Conservation (phyloP, 179 eudicot genomes). For the Actinidia chinensis region DNA sequence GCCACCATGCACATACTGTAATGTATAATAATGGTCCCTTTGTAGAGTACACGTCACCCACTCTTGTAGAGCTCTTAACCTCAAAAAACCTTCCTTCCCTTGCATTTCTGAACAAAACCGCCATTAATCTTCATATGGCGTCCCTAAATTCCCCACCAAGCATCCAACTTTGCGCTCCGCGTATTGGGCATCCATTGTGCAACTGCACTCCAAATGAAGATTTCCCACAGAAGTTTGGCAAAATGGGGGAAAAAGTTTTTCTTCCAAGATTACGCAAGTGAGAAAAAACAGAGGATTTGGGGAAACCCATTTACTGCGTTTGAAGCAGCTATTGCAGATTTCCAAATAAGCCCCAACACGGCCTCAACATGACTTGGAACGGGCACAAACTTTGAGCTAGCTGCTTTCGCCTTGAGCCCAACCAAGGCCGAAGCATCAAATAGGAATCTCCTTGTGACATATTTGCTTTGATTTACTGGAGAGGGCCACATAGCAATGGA, state of each 20-base stretch:
- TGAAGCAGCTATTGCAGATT: slow-evolving; percentile 27
- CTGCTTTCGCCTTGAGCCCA: slow-evolving; percentile 11
- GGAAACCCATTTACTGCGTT: background rate
- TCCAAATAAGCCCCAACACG: slow-evolving; percentile 26
- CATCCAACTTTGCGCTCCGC: background rate
- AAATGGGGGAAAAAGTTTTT: slow-evolving; percentile 8
- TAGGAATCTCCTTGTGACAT: slow-evolving; percentile 18
- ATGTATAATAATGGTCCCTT: slow-evolving; percentile 5
- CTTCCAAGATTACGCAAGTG: slow-evolving; percentile 20
- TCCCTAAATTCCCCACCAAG: slow-evolving; percentile 8
- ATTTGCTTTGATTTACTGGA: background rate
- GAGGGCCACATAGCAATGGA: slow-evolving; percentile 17
- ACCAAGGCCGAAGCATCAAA: slow-evolving; percentile 10
- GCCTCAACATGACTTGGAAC: slow-evolving; percentile 17
- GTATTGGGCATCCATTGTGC: slow-evolving; percentile 1
- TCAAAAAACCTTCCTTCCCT: slow-evolving; percentile 16
- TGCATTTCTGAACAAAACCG: slow-evolving; percentile 18
- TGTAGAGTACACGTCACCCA: background rate
- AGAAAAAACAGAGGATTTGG: slow-evolving; percentile 13
- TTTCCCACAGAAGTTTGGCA: slow-evolving; percentile 24
- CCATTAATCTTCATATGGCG: slow-evolving; percentile 8
- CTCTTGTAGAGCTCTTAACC: slow-evolving; percentile 6
- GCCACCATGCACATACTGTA: slow-evolving; percentile 29
- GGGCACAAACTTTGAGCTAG: slow-evolving; percentile 4
- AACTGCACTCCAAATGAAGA: slow-evolving; percentile 22